Evolutionary conservation across 768 basidiomycete genomes (phyloP).

Genomic region (Boletellus ananiceps): DNA sequence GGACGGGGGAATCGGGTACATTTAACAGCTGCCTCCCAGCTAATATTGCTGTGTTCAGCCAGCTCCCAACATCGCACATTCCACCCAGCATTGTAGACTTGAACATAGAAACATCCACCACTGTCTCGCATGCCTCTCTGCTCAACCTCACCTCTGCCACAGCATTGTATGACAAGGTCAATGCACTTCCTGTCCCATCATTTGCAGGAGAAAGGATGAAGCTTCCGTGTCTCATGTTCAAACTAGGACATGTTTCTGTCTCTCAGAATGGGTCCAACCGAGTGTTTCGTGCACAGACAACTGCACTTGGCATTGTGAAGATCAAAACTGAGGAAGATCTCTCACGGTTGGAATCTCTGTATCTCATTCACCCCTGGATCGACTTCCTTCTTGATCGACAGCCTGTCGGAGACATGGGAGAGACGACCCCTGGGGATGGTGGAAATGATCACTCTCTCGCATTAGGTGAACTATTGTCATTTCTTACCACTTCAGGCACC

Average conservation of each 20-base stretch:
- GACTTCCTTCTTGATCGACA: conserved; percentile 1
- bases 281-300: not conserved
- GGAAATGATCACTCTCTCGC: too few species aligned
- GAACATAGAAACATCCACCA: not conserved
- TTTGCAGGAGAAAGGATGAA: not conserved
- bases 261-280: not conserved
- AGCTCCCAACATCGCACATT: not conserved
- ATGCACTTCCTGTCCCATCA: not conserved
- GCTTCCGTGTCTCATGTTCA: conserved; percentile 9
- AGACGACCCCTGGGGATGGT: too few species aligned
- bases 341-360: not conserved
- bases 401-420: too few species aligned
- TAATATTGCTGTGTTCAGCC: not conserved
- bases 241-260: not conserved
- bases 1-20: conserved; percentile 1
- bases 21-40: conserved; percentile 9
- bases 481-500: too few species aligned
- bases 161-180: too few species aligned
- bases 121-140: not conserved
- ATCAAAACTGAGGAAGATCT: conserved; percentile 8
- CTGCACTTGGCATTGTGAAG: conserved; percentile 5
- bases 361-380: conserved; percentile 16
- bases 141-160: not conserved
- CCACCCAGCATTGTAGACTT: not conserved
- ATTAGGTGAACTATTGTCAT: too few species aligned